Base-by-base conservation (phyloP, 441 rosid genomes). In the Pelargonium cotyledonis region DNA sequence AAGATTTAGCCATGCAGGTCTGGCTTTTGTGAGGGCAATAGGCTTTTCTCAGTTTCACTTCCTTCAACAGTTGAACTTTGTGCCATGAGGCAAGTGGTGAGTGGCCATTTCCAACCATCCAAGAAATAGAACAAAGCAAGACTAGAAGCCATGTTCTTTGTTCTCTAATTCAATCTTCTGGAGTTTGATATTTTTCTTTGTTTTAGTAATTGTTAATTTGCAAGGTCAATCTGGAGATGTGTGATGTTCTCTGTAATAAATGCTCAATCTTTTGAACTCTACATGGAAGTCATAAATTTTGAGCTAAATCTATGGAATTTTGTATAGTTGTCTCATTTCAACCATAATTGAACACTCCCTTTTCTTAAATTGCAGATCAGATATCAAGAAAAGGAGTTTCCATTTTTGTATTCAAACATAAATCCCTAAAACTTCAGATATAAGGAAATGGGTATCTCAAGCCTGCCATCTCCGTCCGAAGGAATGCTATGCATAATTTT, bases 401-500 rank as follows among this genome's bases (percentile, higher is more conserved):
- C 60, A 38, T 44, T 31, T 19, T 23, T 4, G 35, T 49, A 49
- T 14, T 16, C 21, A 8, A 72, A 65, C 12, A 67, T 53, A 68
- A 49, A 35, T 31, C 18, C 21, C 51, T 19, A 35, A 26, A 55
- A 26, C 58, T 72, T 8, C 18, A 65, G 60, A 61, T 67, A 40
- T 0, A 1, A 10, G 19, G 63, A 81, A 69, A 93, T 93, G 97
- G 98, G 97, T 77, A 80, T 93, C 44, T 87, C 95, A 18, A 91
- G 89, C 61, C 95, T 91, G 60, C 98, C 98, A 29, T 78, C 96
- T 71, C 96, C 97, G 73, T 93, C 98, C 49, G 98, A 93, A 83
- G 96, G 97, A 81, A 82, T 93, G 65, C 72, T 93, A 15, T 86
- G 97, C 61, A 76, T 91, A 47, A 75, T 93, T 73, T 70, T 89